These are phyloP conservation scores for Agrocybe pediades DNA, from an alignment of 768 basidiomycete genomes.

Conservation along the genomic window DNA sequence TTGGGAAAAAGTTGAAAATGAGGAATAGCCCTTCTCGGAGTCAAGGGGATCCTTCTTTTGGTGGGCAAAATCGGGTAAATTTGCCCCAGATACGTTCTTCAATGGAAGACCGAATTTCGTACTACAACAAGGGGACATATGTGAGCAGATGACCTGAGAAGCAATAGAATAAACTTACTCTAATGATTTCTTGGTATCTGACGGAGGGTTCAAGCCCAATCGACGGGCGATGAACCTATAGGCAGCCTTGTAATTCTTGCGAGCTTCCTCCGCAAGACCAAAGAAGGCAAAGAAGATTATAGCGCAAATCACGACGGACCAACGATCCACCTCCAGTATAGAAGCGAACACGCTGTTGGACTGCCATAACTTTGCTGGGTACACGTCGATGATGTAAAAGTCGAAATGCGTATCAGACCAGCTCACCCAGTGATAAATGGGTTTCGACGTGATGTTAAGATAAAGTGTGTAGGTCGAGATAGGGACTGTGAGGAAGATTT, in stretches of 20 bases:
- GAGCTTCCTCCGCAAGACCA: neutral
- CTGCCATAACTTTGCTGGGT: neutral
- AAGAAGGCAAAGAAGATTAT: slow-evolving; percentile 3
- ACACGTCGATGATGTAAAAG: neutral
- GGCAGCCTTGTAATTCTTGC: neutral
- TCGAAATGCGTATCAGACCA: slow-evolving; percentile 37
- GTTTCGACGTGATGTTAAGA: slow-evolving; percentile 13
- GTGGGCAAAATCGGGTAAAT: too few species aligned
- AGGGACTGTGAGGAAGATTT: slow-evolving; percentile 37
- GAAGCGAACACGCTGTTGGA: too few species aligned
- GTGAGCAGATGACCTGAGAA: too few species aligned
- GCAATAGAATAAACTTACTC: too few species aligned
- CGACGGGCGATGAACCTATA: neutral
- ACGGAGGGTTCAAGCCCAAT: neutral
- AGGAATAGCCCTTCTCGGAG: too few species aligned
- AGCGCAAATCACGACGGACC: slow-evolving; percentile 1
- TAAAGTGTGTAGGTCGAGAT: slow-evolving; percentile 28
- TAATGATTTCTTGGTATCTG: too few species aligned
- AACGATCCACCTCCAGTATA: neutral
- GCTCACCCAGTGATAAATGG: slow-evolving; percentile 26
- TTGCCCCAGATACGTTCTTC: too few species aligned
- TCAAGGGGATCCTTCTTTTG: too few species aligned
- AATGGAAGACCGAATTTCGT: too few species aligned
- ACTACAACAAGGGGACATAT: too few species aligned
- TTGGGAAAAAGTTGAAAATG: too few species aligned